Percentiles rank a stretch among this genome's conserved stretches.
Conservation (phyloP, 2,329 filamentous ascomycete species). For the Hypoxylon sp. region DNA sequence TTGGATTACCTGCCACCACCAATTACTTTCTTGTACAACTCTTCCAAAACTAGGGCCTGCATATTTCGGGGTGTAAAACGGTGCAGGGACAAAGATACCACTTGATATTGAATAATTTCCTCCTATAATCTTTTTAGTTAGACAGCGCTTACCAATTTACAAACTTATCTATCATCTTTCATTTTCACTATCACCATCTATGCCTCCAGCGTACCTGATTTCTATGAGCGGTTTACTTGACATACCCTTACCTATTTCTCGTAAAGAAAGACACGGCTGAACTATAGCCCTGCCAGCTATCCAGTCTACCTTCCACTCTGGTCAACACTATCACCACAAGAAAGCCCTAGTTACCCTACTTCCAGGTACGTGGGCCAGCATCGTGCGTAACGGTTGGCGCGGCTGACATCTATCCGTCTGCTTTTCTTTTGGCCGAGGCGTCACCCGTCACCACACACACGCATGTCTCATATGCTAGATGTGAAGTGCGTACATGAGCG, state of each 20-base stretch:
- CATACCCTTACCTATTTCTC: background rate
- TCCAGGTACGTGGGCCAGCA: background rate
- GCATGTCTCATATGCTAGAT: constrained; percentile 18
- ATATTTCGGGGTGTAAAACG: constrained; percentile 37
- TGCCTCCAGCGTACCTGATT: too few relatives aligned
- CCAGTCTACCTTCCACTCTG: constrained; percentile 20
- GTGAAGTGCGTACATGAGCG: constrained; percentile 25
- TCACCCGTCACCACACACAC: too few relatives aligned
- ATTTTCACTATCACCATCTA: background rate
- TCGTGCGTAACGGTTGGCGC: constrained; percentile 24
- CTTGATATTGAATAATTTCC: constrained; percentile 29
- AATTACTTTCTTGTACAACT: constrained; percentile 6
- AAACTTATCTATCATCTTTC: background rate
- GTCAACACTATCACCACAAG: background rate
- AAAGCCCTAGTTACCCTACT: background rate
- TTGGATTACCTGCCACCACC: constrained; percentile 14
- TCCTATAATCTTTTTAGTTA: constrained; percentile 1
- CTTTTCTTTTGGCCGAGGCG: constrained; percentile 3
- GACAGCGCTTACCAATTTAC: background rate
- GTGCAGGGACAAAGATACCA: constrained; percentile 36
- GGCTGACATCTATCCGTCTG: constrained; percentile 28
- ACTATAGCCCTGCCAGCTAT: background rate
- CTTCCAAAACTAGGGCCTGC: constrained; percentile 25
- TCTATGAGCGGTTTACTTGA: background rate
- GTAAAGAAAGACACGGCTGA: constrained; percentile 12